Evolutionary conservation across 164 flowering plant genomes (phyloP).

Genomic region (Platanus orientalis): DNA sequence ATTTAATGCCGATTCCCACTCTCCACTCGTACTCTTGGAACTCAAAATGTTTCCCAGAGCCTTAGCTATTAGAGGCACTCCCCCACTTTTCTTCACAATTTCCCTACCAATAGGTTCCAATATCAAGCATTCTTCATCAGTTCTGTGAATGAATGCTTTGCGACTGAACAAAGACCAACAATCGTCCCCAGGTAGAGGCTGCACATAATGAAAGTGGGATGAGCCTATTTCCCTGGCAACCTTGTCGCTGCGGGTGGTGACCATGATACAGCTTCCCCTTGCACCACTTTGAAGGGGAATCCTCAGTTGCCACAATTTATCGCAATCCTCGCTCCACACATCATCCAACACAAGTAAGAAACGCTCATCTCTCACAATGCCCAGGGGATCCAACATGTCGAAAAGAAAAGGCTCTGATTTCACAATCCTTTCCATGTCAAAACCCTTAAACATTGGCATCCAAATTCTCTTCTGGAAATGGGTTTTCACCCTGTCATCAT

Average conservation of each 20-base stretch:
- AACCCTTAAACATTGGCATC: not conserved
- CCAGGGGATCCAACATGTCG: no score
- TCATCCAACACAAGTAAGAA: no score
- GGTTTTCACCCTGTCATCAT: not conserved
- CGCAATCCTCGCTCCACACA: no score
- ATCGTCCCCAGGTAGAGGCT: slow-evolving; percentile 2
- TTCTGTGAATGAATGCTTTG: not conserved
- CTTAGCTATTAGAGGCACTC: slow-evolving; percentile 15
- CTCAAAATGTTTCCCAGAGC: slow-evolving; percentile 14
- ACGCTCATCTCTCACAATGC: no score
- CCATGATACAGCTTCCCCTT: no score
- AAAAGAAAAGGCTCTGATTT: no score
- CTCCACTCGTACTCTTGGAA: not conserved
- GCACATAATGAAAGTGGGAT: slow-evolving; percentile 5
- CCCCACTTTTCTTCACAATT: slow-evolving; percentile 14
- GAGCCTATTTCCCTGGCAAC: slow-evolving; percentile 6
- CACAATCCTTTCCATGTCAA: no score
- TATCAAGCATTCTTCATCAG: no score
- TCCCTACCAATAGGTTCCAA: slow-evolving; percentile 8
- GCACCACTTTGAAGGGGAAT: no score
- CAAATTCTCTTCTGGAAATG: not conserved
- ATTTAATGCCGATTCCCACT: slow-evolving; percentile 8
- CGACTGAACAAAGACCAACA: slow-evolving; percentile 18
- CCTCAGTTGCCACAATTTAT: no score
- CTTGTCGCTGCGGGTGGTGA: no score